Percentiles rank a stretch among this genome's conserved stretches.
These are phyloP conservation scores for Aspergillus heteromorphus DNA, from an alignment of 495 filamentous ascomycete species.

Conservation along the genomic window DNA sequence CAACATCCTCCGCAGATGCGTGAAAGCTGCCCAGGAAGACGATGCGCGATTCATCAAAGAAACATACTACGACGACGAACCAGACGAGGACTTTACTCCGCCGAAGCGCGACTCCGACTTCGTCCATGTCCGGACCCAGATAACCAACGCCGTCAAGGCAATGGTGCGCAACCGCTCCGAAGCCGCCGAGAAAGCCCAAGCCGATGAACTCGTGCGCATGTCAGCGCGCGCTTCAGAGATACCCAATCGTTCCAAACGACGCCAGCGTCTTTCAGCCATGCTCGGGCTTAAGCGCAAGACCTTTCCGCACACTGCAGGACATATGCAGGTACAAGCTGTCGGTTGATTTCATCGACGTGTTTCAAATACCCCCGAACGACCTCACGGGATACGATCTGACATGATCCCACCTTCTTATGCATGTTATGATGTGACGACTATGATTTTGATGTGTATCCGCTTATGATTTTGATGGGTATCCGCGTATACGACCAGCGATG, in stretches of 20 bases:
- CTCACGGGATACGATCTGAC: too few relatives aligned
- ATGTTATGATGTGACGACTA: too few relatives aligned
- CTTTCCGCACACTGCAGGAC: background rate
- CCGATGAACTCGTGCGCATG: background rate
- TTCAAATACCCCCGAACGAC: too few relatives aligned
- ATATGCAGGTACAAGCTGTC: background rate
- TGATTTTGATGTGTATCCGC: too few relatives aligned
- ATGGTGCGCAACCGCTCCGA: constrained; percentile 4
- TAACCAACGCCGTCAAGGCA: constrained; percentile 8
- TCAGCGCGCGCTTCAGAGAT: background rate
- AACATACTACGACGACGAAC: background rate
- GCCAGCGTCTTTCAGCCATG: background rate
- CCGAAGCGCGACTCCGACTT: background rate
- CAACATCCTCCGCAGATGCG: constrained; percentile 10
- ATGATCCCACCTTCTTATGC: too few relatives aligned
- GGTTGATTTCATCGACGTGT: background rate
- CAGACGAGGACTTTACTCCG: background rate
- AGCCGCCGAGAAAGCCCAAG: background rate
- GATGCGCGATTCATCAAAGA: background rate
- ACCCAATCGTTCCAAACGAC: background rate
- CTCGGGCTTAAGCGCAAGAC: background rate
- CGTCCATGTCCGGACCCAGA: constrained; percentile 1
- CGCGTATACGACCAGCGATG: too few relatives aligned
- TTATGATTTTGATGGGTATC: too few relatives aligned
- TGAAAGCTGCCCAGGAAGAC: constrained; percentile 10